These are phyloP conservation scores for Phtheirospermum japonicum DNA, from an alignment of 257 asterid genomes.

Conservation along the genomic window DNA sequence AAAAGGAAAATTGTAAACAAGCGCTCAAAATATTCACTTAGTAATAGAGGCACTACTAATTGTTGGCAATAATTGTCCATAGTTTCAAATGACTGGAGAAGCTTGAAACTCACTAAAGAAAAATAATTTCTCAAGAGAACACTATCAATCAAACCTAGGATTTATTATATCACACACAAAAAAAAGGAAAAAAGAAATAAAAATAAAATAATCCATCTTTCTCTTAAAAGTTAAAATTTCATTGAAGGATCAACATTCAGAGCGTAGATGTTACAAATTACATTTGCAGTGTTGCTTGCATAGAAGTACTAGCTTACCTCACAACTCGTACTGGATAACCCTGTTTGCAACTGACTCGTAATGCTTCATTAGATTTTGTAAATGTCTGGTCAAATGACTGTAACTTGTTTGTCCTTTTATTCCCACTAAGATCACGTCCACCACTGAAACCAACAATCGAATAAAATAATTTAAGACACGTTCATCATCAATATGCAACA, in stretches of 20 bases:
- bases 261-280: constrained; percentile 8
- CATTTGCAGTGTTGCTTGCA: not conserved
- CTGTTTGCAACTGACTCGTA: constrained; percentile 72
- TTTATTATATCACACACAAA: too few relatives aligned
- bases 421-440: constrained; percentile 89
- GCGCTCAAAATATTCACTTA: not conserved
- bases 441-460: constrained; percentile 63
- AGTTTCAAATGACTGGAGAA: not conserved
- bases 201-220: too few relatives aligned
- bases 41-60: not conserved
- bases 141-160: not conserved
- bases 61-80: not conserved
- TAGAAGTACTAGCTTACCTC: constrained; percentile 47
- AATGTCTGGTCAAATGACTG: constrained; percentile 85
- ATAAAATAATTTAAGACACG: constrained; percentile 13
- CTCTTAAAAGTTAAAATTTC: constrained; percentile 5
- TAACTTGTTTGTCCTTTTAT: constrained; percentile 73
- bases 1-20: not conserved
- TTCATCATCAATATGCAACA: constrained; percentile 7
- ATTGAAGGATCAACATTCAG: not conserved
- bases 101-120: not conserved
- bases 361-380: constrained; percentile 61
- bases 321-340: constrained; percentile 98
- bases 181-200: too few relatives aligned
- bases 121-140: constrained; percentile 12